Evolutionary conservation across 116 monocot species (phyloP).

Genomic region (Phalaenopsis hybrid): DNA sequence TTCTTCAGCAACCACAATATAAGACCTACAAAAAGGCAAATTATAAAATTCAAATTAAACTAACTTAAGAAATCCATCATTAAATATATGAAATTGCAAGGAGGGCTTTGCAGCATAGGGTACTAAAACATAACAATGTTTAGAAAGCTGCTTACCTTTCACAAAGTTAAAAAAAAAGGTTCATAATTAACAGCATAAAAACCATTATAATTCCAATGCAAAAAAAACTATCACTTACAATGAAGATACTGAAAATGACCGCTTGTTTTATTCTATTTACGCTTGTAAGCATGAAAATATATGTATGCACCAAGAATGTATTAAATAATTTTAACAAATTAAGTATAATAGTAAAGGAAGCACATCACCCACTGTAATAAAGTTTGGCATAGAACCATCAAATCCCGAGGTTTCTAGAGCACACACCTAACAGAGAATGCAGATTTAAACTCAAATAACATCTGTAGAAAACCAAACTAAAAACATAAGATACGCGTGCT

Average conservation of each 20-base stretch:
- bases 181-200: not conserved
- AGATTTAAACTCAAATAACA: not conserved
- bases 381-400: not conserved
- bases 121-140: not conserved
- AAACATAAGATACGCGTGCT: not conserved
- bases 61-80: not conserved
- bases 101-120: not conserved
- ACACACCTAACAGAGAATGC: not conserved
- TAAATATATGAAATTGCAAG: not conserved
- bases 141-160: not conserved
- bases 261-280: not conserved
- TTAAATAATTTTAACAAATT: not conserved
- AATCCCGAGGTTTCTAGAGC: not conserved
- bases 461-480: not conserved
- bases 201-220: not conserved
- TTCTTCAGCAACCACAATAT: not conserved
- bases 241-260: not conserved
- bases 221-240: not conserved
- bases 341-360: not conserved
- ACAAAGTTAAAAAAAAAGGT: not conserved
- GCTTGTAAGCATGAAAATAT: not conserved
- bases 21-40: not conserved
- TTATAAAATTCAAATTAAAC: not conserved
- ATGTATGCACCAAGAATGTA: not conserved
- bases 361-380: not conserved